Conservation (phyloP, 1,139 yeast genomes). For the Debaryomyces sp. region DNA sequence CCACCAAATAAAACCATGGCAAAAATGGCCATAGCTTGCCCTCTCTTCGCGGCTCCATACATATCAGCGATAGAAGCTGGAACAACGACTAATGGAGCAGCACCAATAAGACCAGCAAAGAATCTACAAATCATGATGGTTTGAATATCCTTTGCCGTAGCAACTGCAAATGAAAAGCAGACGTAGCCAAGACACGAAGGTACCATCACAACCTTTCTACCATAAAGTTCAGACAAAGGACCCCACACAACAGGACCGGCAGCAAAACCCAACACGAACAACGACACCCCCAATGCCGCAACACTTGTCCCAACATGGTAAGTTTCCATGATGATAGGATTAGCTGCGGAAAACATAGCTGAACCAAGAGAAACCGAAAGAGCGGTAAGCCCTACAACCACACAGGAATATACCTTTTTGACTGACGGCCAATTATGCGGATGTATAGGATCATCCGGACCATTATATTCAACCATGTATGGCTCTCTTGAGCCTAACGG, state of each 20-base stretch:
- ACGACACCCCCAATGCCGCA: slow-evolving; percentile 65
- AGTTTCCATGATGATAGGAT: slow-evolving; percentile 37
- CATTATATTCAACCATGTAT: slow-evolving; percentile 61
- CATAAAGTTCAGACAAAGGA: slow-evolving; percentile 75
- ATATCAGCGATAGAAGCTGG: slow-evolving; percentile 85
- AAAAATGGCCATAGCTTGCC: slow-evolving; percentile 68
- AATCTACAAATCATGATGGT: slow-evolving; percentile 73
- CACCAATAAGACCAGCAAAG: slow-evolving; percentile 75
- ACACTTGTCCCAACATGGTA: slow-evolving; percentile 58
- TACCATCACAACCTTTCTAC: slow-evolving; percentile 62
- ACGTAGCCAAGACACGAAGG: slow-evolving; percentile 58
- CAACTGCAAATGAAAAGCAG: slow-evolving; percentile 69
- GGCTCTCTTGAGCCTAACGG: slow-evolving; percentile 50
- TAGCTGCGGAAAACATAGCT: slow-evolving; percentile 61
- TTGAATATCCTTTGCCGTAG: slow-evolving; percentile 72
- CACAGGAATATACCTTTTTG: slow-evolving; percentile 43
- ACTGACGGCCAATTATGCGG: slow-evolving; percentile 61
- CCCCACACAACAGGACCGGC: slow-evolving; percentile 83
- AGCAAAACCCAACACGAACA: slow-evolving; percentile 81
- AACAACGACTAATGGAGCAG: slow-evolving; percentile 80
- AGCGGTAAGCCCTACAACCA: slow-evolving; percentile 37
- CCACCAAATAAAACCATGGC: slow-evolving; percentile 71
- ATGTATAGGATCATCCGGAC: slow-evolving; percentile 60
- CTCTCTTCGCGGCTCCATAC: slow-evolving; percentile 62
- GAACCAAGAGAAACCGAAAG: slow-evolving; percentile 55